phyloP scores from a whole-genome alignment of 75 land plant species.

The Isoetes taiwanensis region DNA sequence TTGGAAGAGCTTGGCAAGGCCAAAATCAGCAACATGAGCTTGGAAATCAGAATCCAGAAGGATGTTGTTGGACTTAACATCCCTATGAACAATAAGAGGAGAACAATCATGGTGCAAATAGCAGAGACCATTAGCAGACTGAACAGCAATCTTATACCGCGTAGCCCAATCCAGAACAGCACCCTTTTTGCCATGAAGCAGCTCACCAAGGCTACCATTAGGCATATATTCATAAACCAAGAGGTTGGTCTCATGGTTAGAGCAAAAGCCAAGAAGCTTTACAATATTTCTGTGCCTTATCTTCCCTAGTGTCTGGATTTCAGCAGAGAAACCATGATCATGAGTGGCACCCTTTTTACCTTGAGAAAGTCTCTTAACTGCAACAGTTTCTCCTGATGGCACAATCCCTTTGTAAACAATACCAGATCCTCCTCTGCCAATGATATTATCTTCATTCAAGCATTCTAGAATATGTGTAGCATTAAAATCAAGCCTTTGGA shows the following conservation, averaged over 20 bases:
- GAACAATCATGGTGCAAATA: constrained; percentile 26
- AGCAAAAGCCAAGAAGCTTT: constrained; percentile 53
- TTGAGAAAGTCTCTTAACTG: constrained; percentile 66
- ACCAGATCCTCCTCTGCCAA: constrained; percentile 93
- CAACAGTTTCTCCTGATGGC: constrained; percentile 57
- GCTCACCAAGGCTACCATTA: constrained; percentile 68
- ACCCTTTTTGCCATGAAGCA: constrained; percentile 48
- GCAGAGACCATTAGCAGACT: constrained; percentile 21
- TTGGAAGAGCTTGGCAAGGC: constrained; percentile 26
- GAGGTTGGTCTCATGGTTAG: constrained; percentile 61
- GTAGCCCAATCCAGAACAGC: constrained; percentile 45
- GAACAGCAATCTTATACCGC: constrained; percentile 53
- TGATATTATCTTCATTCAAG: constrained; percentile 73
- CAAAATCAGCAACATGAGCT: constrained; percentile 27
- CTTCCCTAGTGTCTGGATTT: constrained; percentile 61
- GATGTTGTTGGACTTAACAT: constrained; percentile 27
- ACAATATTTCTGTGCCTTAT: constrained; percentile 83
- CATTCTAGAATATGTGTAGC: constrained; percentile 65
- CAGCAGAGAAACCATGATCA: constrained; percentile 83
- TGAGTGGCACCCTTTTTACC: constrained; percentile 19
- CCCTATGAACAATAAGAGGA: constrained; percentile 22
- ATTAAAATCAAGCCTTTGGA: constrained; percentile 62
- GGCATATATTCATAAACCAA: constrained; percentile 86
- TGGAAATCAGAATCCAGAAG: constrained; percentile 21
- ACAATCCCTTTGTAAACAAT: constrained; percentile 70